Conservation (phyloP, 2,329 filamentous ascomycete genomes). For the Myriangium duriaei region DNA sequence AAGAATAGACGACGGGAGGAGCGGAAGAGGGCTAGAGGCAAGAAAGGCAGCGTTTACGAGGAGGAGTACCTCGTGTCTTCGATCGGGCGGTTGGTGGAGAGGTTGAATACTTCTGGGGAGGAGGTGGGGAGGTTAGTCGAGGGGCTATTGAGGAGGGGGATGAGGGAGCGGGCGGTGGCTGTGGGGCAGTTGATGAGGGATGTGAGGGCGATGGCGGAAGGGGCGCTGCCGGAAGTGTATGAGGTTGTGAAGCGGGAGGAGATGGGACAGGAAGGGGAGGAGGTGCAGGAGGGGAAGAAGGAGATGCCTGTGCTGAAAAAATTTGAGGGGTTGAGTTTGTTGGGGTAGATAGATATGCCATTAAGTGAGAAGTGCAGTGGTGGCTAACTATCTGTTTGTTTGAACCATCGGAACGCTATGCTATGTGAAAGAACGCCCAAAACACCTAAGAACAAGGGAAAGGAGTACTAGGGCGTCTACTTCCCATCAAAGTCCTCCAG, state of each 20-base stretch:
- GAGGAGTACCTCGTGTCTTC: conserved; percentile 93
- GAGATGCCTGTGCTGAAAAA: conserved; percentile 41
- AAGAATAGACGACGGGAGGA: conserved; percentile 86
- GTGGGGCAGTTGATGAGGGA: conserved; percentile 63
- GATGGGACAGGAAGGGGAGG: conserved; percentile 11
- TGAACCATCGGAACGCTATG: too few relatives aligned
- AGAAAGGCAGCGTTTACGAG: conserved; percentile 95
- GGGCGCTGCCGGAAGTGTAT: conserved; percentile 61
- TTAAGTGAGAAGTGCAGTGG: too few relatives aligned
- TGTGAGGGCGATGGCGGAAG: conserved; percentile 56
- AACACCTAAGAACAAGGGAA: too few relatives aligned
- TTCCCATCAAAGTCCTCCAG: too few relatives aligned
- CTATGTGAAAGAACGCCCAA: too few relatives aligned
- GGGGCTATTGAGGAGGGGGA: conserved; percentile 63
- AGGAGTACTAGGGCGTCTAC: too few relatives aligned
- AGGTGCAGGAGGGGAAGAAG: conserved; percentile 17
- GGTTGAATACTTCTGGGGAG: conserved; percentile 57
- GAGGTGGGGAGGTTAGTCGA: conserved; percentile 67
- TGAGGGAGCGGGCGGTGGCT: conserved; percentile 75
- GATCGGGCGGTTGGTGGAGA: conserved; percentile 68
- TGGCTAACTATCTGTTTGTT: too few relatives aligned
- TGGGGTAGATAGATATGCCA: conserved; percentile 17
- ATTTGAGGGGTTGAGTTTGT: conserved; percentile 34
- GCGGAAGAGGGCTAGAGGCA: conserved; percentile 83
- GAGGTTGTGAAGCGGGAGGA: conserved; percentile 20